Conservation (phyloP, 306 rosid species). For the Vigna unguiculata region DNA sequence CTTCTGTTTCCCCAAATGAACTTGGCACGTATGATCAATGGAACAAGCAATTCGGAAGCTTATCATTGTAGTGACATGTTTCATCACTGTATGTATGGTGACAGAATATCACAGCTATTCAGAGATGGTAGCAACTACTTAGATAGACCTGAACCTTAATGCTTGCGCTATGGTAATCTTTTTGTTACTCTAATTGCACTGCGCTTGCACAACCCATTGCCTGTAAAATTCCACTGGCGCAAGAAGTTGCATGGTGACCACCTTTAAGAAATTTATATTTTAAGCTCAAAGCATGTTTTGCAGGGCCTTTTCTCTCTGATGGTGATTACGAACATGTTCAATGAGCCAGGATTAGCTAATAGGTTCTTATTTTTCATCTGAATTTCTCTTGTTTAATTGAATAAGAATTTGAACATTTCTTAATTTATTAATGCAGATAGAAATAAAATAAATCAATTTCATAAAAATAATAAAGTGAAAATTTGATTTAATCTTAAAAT, state of each 20-base stretch:
- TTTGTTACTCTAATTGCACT: not conserved
- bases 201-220: not conserved
- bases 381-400: too few relatives aligned
- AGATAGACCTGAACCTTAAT: constrained; percentile 6
- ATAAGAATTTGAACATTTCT: too few relatives aligned
- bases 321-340: constrained; percentile 22
- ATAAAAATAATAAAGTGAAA: too few relatives aligned
- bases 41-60: constrained; percentile 90
- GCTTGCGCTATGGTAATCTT: not conserved
- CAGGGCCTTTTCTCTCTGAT: constrained; percentile 23
- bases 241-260: constrained; percentile 28
- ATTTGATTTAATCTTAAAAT: too few relatives aligned
- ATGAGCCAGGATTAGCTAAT: not conserved
- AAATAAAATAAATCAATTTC: too few relatives aligned
- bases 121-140: constrained; percentile 6
- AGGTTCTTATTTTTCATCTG: too few relatives aligned
- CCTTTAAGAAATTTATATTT: not conserved
- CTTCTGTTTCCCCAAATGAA: constrained; percentile 81
- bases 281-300: constrained; percentile 11
- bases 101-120: not conserved
- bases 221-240: constrained; percentile 26
- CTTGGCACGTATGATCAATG: constrained; percentile 73
- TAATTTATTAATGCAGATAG: too few relatives aligned
- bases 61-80: constrained; percentile 48
- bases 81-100: not conserved